Percentiles rank a stretch among this genome's conserved stretches.
Conservation (phyloP, 2,329 filamentous ascomycete species). For the Beauveria sp. region DNA sequence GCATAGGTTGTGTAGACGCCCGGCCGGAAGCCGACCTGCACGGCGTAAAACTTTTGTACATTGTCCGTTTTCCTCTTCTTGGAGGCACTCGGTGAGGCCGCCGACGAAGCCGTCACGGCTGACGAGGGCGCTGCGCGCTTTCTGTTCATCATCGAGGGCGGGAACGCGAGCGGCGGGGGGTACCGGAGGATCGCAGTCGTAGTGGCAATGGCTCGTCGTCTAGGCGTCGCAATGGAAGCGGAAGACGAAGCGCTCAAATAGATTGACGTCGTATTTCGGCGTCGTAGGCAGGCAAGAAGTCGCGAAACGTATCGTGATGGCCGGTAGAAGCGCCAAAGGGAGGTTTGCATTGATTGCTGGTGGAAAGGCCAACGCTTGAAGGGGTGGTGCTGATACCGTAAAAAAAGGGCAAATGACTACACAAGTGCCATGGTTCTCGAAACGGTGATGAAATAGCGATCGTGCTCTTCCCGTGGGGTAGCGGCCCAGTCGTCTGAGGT, state of each 20-base stretch:
- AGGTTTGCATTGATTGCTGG: conserved; percentile 9
- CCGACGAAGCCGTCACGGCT: conserved; percentile 14
- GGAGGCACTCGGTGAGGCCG: conserved; percentile 15
- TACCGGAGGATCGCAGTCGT: neutral
- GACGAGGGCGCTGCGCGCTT: conserved; percentile 20
- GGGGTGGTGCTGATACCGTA: neutral
- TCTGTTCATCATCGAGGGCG: conserved; percentile 20
- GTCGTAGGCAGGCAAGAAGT: neutral
- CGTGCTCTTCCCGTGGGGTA: neutral
- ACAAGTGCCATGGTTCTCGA: neutral
- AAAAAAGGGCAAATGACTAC: neutral
- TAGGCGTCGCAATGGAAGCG: neutral
- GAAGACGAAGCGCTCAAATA: neutral
- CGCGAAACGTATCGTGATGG: neutral
- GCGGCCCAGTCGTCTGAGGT: neutral
- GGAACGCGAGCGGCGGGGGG: neutral
- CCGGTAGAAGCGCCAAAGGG: neutral
- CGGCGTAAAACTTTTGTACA: conserved; percentile 54
- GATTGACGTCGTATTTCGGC: neutral
- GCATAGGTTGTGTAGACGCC: conserved; percentile 56
- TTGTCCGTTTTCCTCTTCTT: conserved; percentile 45
- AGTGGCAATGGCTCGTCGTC: neutral
- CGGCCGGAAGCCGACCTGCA: conserved; percentile 46
- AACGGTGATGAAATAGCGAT: neutral
- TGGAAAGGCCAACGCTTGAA: neutral